Evolutionary conservation across 2,329 filamentous ascomycete species (phyloP).

Genomic region (Lecanoromycetidae sp.): DNA sequence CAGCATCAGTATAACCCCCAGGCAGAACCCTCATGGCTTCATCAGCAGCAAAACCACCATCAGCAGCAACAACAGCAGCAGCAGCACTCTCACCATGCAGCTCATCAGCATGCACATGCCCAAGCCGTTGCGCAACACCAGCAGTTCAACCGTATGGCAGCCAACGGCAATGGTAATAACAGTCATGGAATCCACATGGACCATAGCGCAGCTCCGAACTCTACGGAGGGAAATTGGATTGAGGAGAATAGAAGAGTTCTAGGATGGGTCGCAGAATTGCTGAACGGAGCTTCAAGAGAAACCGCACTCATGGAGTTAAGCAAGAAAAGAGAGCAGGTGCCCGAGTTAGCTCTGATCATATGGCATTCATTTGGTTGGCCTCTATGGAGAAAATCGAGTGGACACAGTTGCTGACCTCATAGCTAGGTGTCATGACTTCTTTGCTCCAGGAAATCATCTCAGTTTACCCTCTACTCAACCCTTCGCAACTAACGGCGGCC

Average conservation of each 20-base stretch:
- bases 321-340: slow-evolving; percentile 97
- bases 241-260: slow-evolving; percentile 92
- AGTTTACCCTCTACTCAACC: slow-evolving; percentile 91
- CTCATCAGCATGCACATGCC: slow-evolving; percentile 45
- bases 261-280: slow-evolving; percentile 79
- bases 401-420: slow-evolving; percentile 19
- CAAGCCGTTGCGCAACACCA: slow-evolving; percentile 42
- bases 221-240: slow-evolving; percentile 55
- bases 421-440: slow-evolving; percentile 87
- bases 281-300: slow-evolving; percentile 79
- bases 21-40: slow-evolving; percentile 23
- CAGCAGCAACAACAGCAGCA: slow-evolving; percentile 30
- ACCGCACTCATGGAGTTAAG: slow-evolving; percentile 87
- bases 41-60: slow-evolving; percentile 30
- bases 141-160: slow-evolving; percentile 62
- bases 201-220: slow-evolving; percentile 25
- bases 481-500: slow-evolving; percentile 92
- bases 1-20: slow-evolving; percentile 43
- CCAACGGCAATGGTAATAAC: slow-evolving; percentile 40
- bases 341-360: slow-evolving; percentile 85
- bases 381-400: neutral
- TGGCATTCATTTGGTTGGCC: slow-evolving; percentile 94
- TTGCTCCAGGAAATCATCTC: slow-evolving; percentile 97
- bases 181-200: slow-evolving; percentile 25
- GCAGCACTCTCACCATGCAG: slow-evolving; percentile 35